phyloP scores from a whole-genome alignment of 2,329 filamentous ascomycete genomes.

The Arthroderma uncinatum region DNA sequence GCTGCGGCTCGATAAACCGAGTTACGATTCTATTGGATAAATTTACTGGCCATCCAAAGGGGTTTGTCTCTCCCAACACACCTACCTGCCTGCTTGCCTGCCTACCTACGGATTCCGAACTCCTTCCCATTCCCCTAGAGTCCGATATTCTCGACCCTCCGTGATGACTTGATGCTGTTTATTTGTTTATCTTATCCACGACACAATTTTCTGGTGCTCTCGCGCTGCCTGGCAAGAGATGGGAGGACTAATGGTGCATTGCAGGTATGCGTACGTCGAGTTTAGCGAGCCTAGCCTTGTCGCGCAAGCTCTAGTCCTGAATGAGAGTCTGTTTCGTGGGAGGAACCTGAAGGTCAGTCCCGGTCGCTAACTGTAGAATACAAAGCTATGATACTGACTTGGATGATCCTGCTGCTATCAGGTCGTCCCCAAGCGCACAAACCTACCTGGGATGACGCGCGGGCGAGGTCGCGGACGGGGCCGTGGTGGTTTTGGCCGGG shows the following conservation, averaged over 20 bases:
- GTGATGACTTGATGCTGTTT: slow-evolving; percentile 6
- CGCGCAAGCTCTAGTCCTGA: slow-evolving; percentile 83
- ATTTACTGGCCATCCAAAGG: slow-evolving; percentile 98
- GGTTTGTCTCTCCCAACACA: slow-evolving; percentile 52
- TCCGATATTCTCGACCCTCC: not conserved
- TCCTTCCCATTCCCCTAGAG: not conserved
- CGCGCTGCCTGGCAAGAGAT: slow-evolving; percentile 51
- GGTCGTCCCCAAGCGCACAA: slow-evolving; percentile 83
- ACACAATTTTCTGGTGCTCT: slow-evolving; percentile 17
- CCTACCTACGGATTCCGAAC: not conserved
- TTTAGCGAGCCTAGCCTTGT: slow-evolving; percentile 91
- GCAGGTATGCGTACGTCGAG: slow-evolving; percentile 95
- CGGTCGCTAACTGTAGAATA: slow-evolving; percentile 29
- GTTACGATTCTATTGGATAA: slow-evolving; percentile 97
- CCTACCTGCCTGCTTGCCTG: not conserved
- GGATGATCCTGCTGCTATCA: slow-evolving; percentile 28
- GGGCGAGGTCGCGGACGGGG: slow-evolving; percentile 48
- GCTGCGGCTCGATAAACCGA: slow-evolving; percentile 91
- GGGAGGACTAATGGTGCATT: slow-evolving; percentile 25
- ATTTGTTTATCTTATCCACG: not conserved
- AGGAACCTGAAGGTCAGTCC: slow-evolving; percentile 77
- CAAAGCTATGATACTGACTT: not conserved
- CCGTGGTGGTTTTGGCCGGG: slow-evolving; percentile 32
- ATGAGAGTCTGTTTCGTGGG: slow-evolving; percentile 91
- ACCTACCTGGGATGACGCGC: slow-evolving; percentile 85